phyloP scores from a whole-genome alignment of 2,329 filamentous ascomycete genomes.

The Pseudocercospora ulei region DNA sequence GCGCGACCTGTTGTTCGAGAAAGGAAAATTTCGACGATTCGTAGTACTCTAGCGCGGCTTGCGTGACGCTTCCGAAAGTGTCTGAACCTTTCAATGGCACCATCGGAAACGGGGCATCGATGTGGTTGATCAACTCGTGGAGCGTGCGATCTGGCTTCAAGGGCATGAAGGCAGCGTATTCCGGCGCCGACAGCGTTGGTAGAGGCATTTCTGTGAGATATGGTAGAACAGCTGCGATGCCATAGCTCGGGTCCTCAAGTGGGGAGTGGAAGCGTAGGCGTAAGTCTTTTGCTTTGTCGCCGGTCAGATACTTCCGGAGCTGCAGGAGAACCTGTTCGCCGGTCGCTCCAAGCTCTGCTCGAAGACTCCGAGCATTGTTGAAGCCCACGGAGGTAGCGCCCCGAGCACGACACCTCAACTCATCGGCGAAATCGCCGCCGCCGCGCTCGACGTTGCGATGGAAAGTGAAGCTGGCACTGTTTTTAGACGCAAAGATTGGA shows the following conservation, averaged over 20 bases:
- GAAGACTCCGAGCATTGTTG: slow-evolving; percentile 6
- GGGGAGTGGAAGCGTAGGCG: slow-evolving; percentile 10
- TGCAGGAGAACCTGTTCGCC: slow-evolving; percentile 3
- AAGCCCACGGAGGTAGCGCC: slow-evolving; percentile 13
- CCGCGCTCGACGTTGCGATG: not conserved
- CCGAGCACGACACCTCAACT: slow-evolving; percentile 7
- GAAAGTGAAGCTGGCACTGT: not conserved
- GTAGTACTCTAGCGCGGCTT: slow-evolving; percentile 16
- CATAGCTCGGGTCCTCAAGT: slow-evolving; percentile 1
- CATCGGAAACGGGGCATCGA: slow-evolving; percentile 14
- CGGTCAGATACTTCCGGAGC: slow-evolving; percentile 6
- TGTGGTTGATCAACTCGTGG: slow-evolving; percentile 8
- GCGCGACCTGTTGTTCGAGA: slow-evolving; percentile 15
- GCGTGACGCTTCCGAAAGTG: slow-evolving; percentile 11
- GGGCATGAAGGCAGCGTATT: slow-evolving; percentile 13
- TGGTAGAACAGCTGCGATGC: slow-evolving; percentile 10
- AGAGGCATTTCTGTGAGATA: slow-evolving; percentile 14
- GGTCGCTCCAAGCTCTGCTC: slow-evolving; percentile 1
- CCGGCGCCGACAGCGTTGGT: slow-evolving; percentile 12
- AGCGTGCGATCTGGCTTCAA: slow-evolving; percentile 8
- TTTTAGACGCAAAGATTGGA: slow-evolving; percentile 2
- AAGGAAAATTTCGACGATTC: slow-evolving; percentile 14
- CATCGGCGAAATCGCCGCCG: slow-evolving; percentile 7
- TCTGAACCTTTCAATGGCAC: slow-evolving; percentile 12
- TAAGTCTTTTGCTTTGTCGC: slow-evolving; percentile 3